Conservation (phyloP, 176 grass and related monocot species). For the Guadua angustifolia region DNA sequence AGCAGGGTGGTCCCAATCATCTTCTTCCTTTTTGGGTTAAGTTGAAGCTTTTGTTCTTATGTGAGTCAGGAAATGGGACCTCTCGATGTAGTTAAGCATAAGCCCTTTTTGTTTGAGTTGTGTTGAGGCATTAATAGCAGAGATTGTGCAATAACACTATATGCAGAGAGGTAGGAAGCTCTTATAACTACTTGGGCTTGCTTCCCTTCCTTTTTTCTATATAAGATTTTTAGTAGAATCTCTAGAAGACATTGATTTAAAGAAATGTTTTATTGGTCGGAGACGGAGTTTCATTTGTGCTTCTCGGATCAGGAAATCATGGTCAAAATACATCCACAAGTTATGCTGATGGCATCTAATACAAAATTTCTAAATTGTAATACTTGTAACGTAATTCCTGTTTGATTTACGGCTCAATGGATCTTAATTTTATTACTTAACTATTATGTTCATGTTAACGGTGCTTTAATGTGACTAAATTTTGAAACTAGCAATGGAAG, state of each 20-base stretch:
- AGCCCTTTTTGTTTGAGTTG: slow-evolving; percentile 13
- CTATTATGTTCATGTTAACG: not conserved
- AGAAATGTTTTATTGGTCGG: not conserved
- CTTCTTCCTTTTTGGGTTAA: slow-evolving; percentile 1
- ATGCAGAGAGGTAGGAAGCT: not conserved
- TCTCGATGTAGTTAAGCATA: not conserved
- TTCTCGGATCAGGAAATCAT: slow-evolving; percentile 26
- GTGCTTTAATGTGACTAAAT: slow-evolving; percentile 9
- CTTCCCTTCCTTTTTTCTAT: not conserved
- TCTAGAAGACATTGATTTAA: not conserved
- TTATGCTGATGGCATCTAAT: slow-evolving; percentile 7
- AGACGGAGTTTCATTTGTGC: slow-evolving; percentile 32
- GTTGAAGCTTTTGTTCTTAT: not conserved
- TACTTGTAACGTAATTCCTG: not conserved
- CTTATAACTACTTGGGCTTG: slow-evolving; percentile 1
- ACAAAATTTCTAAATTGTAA: not conserved
- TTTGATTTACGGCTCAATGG: not conserved
- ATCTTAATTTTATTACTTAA: not conserved
- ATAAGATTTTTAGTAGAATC: slow-evolving; percentile 15
- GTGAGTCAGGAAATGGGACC: slow-evolving; percentile 12
- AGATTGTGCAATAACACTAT: slow-evolving; percentile 5
- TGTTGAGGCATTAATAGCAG: slow-evolving; percentile 26
- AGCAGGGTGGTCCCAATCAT: not conserved
- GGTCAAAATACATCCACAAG: not conserved
- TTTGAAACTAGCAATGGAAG: not conserved